Conservation (phyloP, 495 filamentous ascomycete species). For the Collariella sp. region DNA sequence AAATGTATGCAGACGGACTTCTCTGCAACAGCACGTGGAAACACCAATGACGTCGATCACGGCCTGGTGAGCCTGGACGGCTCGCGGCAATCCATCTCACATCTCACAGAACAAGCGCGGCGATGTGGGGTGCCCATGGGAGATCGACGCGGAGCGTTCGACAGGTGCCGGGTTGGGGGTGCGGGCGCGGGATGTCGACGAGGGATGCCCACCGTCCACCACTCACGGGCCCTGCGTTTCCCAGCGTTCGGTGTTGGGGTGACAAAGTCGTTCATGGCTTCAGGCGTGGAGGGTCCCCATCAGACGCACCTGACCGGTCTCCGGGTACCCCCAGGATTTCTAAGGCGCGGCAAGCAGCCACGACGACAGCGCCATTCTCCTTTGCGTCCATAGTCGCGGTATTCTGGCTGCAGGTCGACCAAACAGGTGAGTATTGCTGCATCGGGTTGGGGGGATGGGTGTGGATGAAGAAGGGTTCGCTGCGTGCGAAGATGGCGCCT, state of each 20-base stretch:
- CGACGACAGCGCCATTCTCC: no score
- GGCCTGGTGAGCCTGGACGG: no score
- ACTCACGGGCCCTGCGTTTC: no score
- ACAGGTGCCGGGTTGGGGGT: background rate
- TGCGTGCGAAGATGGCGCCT: background rate
- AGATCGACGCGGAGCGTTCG: conserved; percentile 5
- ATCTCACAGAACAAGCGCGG: background rate
- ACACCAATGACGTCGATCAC: no score
- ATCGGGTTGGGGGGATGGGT: conserved; percentile 7
- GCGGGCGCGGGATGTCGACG: conserved; percentile 1
- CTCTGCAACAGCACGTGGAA: no score
- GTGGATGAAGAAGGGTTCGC: background rate
- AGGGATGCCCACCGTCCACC: no score
- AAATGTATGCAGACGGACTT: no score
- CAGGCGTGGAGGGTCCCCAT: background rate
- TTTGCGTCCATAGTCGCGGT: conserved; percentile 17
- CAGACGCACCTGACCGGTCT: conserved; percentile 16
- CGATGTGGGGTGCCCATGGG: conserved; percentile 1
- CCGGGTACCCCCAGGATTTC: no score
- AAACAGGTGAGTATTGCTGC: conserved; percentile 15
- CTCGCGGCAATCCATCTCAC: no score
- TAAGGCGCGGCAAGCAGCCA: no score
- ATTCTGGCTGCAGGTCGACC: conserved; percentile 20
- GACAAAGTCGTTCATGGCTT: background rate
- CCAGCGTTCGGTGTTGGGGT: no score